These are phyloP conservation scores for Plasmodium gonderi DNA, from an alignment of 169 alveolate genomes.

Conservation along the genomic window DNA sequence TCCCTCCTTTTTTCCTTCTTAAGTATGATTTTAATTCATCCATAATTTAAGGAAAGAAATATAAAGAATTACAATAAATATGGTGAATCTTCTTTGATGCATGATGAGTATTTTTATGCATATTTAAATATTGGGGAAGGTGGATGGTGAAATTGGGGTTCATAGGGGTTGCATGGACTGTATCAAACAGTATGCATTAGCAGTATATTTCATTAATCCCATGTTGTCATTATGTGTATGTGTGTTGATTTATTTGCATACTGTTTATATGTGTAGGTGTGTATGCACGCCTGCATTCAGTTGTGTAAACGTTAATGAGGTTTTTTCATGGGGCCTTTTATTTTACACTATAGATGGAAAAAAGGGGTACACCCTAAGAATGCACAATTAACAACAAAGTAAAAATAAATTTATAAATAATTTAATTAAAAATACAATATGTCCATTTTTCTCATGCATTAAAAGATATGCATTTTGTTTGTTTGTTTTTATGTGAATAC, in stretches of 20 bases:
- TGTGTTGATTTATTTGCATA: background rate
- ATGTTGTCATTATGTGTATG: background rate
- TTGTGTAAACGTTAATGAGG: background rate
- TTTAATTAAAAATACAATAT: slow-evolving; percentile 10
- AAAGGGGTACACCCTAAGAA: background rate
- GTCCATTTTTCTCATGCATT: slow-evolving; percentile 12
- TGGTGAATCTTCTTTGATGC: background rate
- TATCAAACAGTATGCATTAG: background rate
- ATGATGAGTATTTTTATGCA: background rate
- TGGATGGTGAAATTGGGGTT: background rate
- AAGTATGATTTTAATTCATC: too few species aligned
- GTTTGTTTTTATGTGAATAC: background rate
- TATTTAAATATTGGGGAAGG: background rate
- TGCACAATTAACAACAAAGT: slow-evolving; percentile 3
- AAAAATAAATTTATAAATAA: slow-evolving; percentile 6
- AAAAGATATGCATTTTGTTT: background rate
- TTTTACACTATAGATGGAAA: background rate
- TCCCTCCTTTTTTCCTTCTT: too few species aligned
- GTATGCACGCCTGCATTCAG: slow-evolving; percentile 10
- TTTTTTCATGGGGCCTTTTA: background rate
- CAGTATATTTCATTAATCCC: background rate
- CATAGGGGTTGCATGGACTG: background rate
- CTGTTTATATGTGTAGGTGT: background rate
- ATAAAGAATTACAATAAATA: background rate
- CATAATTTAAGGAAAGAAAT: background rate